Base-by-base conservation (phyloP, 441 rosid genomes). In the Bruguiera hainesii region DNA sequence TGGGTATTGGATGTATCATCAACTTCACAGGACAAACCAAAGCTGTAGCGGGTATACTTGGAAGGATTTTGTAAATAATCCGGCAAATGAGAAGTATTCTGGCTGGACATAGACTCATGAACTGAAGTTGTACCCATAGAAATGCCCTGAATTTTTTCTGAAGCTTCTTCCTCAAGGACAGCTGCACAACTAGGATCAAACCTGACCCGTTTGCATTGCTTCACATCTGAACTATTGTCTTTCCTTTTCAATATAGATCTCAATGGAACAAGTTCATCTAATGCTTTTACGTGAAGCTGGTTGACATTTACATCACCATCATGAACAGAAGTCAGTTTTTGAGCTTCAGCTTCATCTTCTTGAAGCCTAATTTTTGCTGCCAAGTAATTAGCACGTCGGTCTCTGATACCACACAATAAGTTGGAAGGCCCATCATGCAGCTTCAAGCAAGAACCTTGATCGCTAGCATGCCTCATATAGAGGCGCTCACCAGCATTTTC, bases 221-320 rank as follows among this genome's bases (percentile, higher is more conserved):
- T 88, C 19, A 79, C 68, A 74, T 89, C 85, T 8, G 66, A 71
- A 66, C 69, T 75, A 15, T 26, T 64, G 62, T 81, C 87, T 73
- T 81, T 88, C 78, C 96, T 84, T 84, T 89, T 90, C 77, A 93
- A 61, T 56, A 93, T 90, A 30, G 97, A 79, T 71, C 83, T 93
- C 74, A 86, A 55, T 52, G 72, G 81, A 69, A 13, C 79, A 69
- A 76, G 84, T 23, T 21, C 57, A 26, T 53, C 49, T 46, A 56
- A 66, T 37, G 64, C 67, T 72, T 81, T 82, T 48, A 77, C 66
- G 59, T 73, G 81, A 0, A 16, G 16, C 76, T 62, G 62, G 19
- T 70, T 67, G 9, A 51, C 71, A 58, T 64, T 67, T 1, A 66
- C 42, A 66, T 68, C 62, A 31, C 55, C 33, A 56, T 30, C 52